phyloP scores from a whole-genome alignment of 805 yeast species.

The Wickerhamiella galacta region DNA sequence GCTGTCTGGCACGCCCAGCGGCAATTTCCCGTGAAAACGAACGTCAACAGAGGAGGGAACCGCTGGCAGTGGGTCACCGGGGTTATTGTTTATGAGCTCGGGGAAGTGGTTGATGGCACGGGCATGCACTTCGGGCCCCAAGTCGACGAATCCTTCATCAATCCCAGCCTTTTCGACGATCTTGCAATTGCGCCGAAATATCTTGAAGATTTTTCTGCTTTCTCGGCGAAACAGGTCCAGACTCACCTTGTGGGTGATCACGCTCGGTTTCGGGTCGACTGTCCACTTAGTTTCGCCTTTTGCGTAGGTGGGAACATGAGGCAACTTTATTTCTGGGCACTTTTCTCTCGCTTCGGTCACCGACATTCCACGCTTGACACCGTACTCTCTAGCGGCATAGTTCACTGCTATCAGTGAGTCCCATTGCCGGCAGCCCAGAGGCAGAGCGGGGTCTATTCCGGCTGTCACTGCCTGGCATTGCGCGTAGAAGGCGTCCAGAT shows the following conservation, averaged over 20 bases:
- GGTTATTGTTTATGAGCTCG: slow-evolving; percentile 23
- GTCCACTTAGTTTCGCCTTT: slow-evolving; percentile 78
- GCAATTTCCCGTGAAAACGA: too few relatives aligned
- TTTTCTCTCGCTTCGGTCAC: slow-evolving; percentile 49
- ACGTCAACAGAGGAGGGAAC: slow-evolving; percentile 7
- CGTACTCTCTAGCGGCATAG: slow-evolving; percentile 67
- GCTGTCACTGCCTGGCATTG: slow-evolving; percentile 77
- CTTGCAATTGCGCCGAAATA: slow-evolving; percentile 46
- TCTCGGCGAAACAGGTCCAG: slow-evolving; percentile 85
- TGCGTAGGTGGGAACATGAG: slow-evolving; percentile 87
- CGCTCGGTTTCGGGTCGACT: slow-evolving; percentile 40
- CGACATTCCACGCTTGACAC: slow-evolving; percentile 64
- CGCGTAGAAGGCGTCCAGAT: slow-evolving; percentile 89
- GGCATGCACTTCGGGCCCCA: slow-evolving; percentile 46
- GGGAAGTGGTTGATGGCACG: slow-evolving; percentile 34
- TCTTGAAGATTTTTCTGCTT: slow-evolving; percentile 55
- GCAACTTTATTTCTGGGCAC: slow-evolving; percentile 60
- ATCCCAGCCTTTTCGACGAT: slow-evolving; percentile 85
- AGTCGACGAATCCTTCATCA: slow-evolving; percentile 79
- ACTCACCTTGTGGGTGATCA: slow-evolving; percentile 61
- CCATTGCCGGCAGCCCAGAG: slow-evolving; percentile 95
- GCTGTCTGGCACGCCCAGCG: too few relatives aligned
- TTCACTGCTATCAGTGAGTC: slow-evolving; percentile 67
- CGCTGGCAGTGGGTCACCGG: slow-evolving; percentile 6
- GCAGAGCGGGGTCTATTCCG: slow-evolving; percentile 46